A percentile compares a stretch with the other conserved stretches of the same genome.
Evolutionary conservation across 768 basidiomycete species (phyloP).

Genomic region (Chlorophyllum brunneum): DNA sequence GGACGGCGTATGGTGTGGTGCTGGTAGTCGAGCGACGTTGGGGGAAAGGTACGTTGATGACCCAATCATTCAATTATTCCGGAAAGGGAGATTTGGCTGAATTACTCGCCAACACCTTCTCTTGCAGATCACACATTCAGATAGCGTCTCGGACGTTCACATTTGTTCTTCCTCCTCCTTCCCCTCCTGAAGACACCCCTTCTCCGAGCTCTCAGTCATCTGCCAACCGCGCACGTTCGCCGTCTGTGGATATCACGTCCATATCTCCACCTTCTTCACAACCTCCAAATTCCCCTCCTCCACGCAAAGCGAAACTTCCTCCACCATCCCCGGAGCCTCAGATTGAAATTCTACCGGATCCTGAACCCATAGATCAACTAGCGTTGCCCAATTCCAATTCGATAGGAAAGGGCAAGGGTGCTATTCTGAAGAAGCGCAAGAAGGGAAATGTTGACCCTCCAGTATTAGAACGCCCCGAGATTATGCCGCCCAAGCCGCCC

Average conservation of each 20-base stretch:
- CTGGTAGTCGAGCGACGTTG: slow-evolving; percentile 82
- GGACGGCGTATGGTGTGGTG: slow-evolving; percentile 92
- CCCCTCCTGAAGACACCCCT: slow-evolving; percentile 74
- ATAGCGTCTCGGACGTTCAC: slow-evolving; percentile 97
- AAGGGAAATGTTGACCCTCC: slow-evolving; percentile 48
- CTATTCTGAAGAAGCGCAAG: slow-evolving; percentile 69
- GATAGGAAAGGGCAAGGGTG: slow-evolving; percentile 45
- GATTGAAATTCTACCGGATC: slow-evolving; percentile 35
- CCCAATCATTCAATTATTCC: slow-evolving; percentile 8
- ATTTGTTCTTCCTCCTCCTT: slow-evolving; percentile 90
- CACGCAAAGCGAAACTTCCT: slow-evolving; percentile 42
- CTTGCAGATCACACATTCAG: slow-evolving; percentile 83
- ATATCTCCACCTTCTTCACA: slow-evolving; percentile 80
- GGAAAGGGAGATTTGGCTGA: neutral
- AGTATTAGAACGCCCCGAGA: slow-evolving; percentile 54
- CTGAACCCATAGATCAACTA: slow-evolving; percentile 33
- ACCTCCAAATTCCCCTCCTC: slow-evolving; percentile 69
- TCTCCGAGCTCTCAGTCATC: slow-evolving; percentile 78
- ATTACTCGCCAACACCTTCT: slow-evolving; percentile 2
- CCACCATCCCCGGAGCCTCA: slow-evolving; percentile 40
- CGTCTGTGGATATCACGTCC: slow-evolving; percentile 79
- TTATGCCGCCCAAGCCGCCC: slow-evolving; percentile 85
- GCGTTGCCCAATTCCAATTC: slow-evolving; percentile 62
- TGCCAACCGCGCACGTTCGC: slow-evolving; percentile 63
- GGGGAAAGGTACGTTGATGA: slow-evolving; percentile 61